These are phyloP conservation scores for Linum trigynum DNA, from an alignment of 345 rosid genomes.

Conservation along the genomic window DNA sequence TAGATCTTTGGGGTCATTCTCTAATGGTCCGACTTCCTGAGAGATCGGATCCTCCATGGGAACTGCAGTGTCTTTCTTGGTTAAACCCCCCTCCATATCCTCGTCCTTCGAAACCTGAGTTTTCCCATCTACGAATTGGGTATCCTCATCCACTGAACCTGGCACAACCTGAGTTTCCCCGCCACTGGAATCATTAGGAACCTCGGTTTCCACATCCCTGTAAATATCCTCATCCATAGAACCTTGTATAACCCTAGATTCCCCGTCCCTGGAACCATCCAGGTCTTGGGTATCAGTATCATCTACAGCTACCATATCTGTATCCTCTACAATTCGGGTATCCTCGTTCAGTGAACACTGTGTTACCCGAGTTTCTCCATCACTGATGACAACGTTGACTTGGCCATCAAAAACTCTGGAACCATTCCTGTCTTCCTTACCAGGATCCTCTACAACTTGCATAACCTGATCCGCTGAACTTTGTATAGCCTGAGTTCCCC, in stretches of 20 bases:
- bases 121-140: slow-evolving; percentile 7
- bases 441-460: background rate
- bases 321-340: background rate
- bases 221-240: background rate
- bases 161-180: background rate
- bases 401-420: background rate
- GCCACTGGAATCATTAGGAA: background rate
- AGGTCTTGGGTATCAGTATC: background rate
- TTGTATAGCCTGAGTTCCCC: background rate
- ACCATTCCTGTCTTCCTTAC: background rate
- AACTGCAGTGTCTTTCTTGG: background rate
- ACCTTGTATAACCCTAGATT: background rate
- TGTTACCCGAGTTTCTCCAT: background rate
- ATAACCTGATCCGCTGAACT: background rate
- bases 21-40: background rate
- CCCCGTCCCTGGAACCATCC: background rate
- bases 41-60: slow-evolving; percentile 1
- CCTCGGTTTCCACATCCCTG: background rate
- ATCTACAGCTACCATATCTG: background rate
- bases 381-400: background rate
- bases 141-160: slow-evolving; percentile 13
- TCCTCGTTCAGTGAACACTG: background rate
- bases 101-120: slow-evolving; percentile 1
- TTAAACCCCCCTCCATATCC: slow-evolving; percentile 8
- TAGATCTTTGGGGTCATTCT: slow-evolving; percentile 11